Evolutionary conservation across 768 basidiomycete genomes (phyloP), one percentile per base, ranked within the genome.

Genomic region (Tylopilus sp.): DNA sequence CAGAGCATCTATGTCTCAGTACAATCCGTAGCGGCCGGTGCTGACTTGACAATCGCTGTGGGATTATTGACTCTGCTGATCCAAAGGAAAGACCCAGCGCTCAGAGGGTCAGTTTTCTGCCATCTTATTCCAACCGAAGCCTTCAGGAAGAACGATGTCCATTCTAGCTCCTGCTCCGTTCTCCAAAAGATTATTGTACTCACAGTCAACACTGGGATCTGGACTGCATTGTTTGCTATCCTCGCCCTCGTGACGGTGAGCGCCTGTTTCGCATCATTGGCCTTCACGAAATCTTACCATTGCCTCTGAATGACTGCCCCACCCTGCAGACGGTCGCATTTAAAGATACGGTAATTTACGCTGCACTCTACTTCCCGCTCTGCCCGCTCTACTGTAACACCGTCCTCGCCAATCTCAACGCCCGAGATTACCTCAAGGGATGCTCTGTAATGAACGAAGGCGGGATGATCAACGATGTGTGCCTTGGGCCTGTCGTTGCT

Each of bases 341-440:
- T 23, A 44, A 44, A 13, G 28, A 12, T 13, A 58, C 47, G 8
- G 11, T 44, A 1, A 21, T 54, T 15, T 58, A 47, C 35, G 56
- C 41, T 4, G 40, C 40, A 1, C 30, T 57, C 10, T 51, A 50
- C 23, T 58, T 51, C 15, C 49, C 46, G 1, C 49, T 54, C 11
- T 47, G 58, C 18, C 40, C 57, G 6, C 46, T 48, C 17, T 59
- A 51, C 36, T 59, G 56, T 48, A 51, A 51, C 30, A 46, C 46
- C 10, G 43, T 55, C 10, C 57, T 52, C 20, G 47, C 53, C 5
- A 52, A 59, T 28, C 52, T 55, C 4, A 48, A 55, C 18, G 50
- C 47, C 15, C 50, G 50, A 15, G 20, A 54, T 10, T 50, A 35
- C 15, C 47, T 53, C 33, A 21, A 10, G 30, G 38, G 1, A 17